A percentile compares a stretch with the other conserved stretches of the same genome.
phyloP scores from a whole-genome alignment of 371 early-diverging fungal genomes.

The Gilbertella persicaria region DNA sequence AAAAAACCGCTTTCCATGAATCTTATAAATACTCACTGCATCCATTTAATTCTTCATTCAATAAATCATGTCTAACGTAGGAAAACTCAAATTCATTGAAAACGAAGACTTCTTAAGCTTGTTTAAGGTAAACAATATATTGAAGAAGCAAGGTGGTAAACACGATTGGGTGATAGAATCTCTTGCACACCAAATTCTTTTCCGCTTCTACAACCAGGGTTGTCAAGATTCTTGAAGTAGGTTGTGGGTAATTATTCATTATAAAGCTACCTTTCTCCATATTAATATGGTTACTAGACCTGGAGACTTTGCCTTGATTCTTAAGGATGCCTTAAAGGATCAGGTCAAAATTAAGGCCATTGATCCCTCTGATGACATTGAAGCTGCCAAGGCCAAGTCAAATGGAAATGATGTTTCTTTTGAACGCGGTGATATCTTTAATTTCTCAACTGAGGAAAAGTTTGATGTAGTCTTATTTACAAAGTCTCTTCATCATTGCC shows the following conservation, averaged over 20 bases:
- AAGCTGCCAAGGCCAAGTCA: slow-evolving; percentile 9
- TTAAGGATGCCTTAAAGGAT: slow-evolving; percentile 20
- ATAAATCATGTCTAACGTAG: no score
- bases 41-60: no score
- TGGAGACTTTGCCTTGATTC: slow-evolving; percentile 27
- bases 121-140: no score
- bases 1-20: no score
- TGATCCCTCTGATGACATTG: slow-evolving; percentile 31
- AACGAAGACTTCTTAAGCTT: no score
- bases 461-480: slow-evolving; percentile 37
- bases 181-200: slow-evolving; percentile 18
- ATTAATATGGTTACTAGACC: no score
- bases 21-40: no score
- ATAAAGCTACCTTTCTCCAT: neutral
- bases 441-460: slow-evolving; percentile 3
- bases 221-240: slow-evolving; percentile 28
- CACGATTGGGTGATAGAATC: slow-evolving; percentile 15
- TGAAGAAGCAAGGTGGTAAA: no score
- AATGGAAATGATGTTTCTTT: slow-evolving; percentile 11
- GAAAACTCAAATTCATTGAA: no score
- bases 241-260: slow-evolving; percentile 30
- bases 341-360: slow-evolving; percentile 25
- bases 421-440: slow-evolving; percentile 14
- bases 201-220: slow-evolving; percentile 2
- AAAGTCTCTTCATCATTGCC: slow-evolving; percentile 42